phyloP scores from a whole-genome alignment of 1,284 basidiomycete genomes.

The Fomitiporia mediterranea region DNA sequence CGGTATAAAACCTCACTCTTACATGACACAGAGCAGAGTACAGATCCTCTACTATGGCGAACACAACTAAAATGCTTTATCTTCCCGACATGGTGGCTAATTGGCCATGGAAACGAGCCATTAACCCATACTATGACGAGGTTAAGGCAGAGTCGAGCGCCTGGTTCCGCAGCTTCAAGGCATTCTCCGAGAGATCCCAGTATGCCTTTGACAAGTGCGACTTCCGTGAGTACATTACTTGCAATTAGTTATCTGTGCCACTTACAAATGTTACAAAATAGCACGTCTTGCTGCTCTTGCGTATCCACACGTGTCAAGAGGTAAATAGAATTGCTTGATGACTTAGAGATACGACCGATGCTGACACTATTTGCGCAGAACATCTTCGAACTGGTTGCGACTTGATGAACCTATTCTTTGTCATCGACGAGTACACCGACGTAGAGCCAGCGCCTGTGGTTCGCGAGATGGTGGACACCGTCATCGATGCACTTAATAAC shows the following conservation, averaged over 20 bases:
- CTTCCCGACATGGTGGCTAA: background rate
- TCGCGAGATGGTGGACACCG: slow-evolving; percentile 27
- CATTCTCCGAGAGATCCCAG: slow-evolving; percentile 13
- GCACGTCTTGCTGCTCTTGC: too few species aligned
- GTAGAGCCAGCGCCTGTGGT: slow-evolving; percentile 25
- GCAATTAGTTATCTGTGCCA: too few species aligned
- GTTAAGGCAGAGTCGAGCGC: background rate
- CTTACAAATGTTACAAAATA: too few species aligned
- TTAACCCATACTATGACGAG: slow-evolving; percentile 9
- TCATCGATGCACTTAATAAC: slow-evolving; percentile 35
- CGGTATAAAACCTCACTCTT: too few species aligned
- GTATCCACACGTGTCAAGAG: too few species aligned
- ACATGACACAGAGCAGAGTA: too few species aligned
- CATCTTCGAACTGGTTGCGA: slow-evolving; percentile 32
- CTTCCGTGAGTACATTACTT: slow-evolving; percentile 21
- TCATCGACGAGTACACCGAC: slow-evolving; percentile 41
- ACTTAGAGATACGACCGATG: too few species aligned
- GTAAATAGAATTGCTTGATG: too few species aligned
- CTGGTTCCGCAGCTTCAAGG: slow-evolving; percentile 7
- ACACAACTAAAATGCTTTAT: background rate
- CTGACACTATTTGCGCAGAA: too few species aligned
- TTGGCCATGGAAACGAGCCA: background rate
- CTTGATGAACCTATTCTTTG: slow-evolving; percentile 39
- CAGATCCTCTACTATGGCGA: too few species aligned
- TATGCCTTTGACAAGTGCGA: slow-evolving; percentile 20